Conservation (phyloP, 306 rosid species). For the Ochetophila trinervis region DNA sequence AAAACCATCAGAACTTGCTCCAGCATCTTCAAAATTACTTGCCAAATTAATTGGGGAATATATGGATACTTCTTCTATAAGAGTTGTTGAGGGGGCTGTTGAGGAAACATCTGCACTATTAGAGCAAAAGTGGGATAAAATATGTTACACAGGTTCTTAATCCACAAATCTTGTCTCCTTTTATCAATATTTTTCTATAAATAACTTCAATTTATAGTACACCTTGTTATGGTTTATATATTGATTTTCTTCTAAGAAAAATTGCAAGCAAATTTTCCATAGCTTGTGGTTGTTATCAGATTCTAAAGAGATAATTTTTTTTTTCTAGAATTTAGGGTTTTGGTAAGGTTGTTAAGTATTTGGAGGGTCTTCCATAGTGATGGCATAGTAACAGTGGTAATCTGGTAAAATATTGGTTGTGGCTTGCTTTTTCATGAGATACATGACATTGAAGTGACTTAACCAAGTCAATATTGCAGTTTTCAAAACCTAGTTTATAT, state of each 20-base stretch:
- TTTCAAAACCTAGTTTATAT: too few species aligned
- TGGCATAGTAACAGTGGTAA: too few species aligned
- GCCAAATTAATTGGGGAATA: slow-evolving; percentile 63
- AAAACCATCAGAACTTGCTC: slow-evolving; percentile 91
- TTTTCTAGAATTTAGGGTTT: too few species aligned
- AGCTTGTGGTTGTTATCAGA: not conserved
- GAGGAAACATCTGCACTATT: slow-evolving; percentile 78
- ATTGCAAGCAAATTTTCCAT: not conserved
- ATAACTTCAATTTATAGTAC: not conserved
- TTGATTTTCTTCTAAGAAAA: not conserved
- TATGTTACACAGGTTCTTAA: slow-evolving; percentile 83
- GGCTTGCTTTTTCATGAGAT: too few species aligned
- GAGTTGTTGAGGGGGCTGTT: slow-evolving; percentile 86
- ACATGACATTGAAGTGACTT: too few species aligned
- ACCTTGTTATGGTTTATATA: not conserved
- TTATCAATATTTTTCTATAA: slow-evolving; percentile 11
- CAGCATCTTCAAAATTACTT: slow-evolving; percentile 83
- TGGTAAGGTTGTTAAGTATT: too few species aligned
- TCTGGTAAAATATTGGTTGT: too few species aligned
- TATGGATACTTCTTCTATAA: slow-evolving; percentile 69
- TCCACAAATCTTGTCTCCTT: slow-evolving; percentile 15
- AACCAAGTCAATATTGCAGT: too few species aligned
- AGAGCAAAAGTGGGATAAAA: slow-evolving; percentile 99
- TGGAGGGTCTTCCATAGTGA: too few species aligned
- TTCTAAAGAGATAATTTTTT: too few species aligned